Evolutionary conservation across 306 rosid species (phyloP), one percentile per base, ranked within the genome.

Genomic region (Ceratonia siliqua): DNA sequence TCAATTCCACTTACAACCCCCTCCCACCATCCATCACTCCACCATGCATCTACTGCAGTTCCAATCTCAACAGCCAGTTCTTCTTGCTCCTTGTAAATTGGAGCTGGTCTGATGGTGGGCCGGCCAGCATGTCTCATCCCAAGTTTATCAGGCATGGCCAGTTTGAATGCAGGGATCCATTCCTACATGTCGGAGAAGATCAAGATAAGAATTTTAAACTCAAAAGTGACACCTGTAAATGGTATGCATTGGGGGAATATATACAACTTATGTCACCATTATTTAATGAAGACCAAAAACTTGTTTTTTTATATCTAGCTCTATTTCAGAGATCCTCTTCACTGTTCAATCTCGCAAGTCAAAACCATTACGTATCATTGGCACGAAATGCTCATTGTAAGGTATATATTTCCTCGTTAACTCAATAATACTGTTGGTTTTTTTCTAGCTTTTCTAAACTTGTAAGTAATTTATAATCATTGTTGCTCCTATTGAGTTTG

Each of bases 11-110:
- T 86, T 55, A 88, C 84, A 78, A 92, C 87, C 28, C 99, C 99
- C 85, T 94, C 99, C 99, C 99, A 94, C 99, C 99, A 94, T 43
- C 99, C 99, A 76, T 94, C 99, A 42, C 99, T 92, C 99, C 99
- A 94, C 99, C 97, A 92, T 54, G 93, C 99, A 80, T 94, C 99
- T 39, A 94, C 87, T 38, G 96, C 96, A 57, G 77, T 78, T 66
- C 99, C 99, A 30, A 89, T 78, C 52, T 84, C 88, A 13, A 87
- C 62, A 24, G 62, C 83, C 55, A 73, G 79, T 75, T 82, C 91
- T 78, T 88, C 89, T 81, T 69, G 86, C 67, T 81, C 96, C 68
- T 79, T 75, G 4, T 27, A 4, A 70, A 82, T 78, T 68, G 89
- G 97, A 55, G 87, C 85, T 21, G 99, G 99, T 54, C 99, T 88